These are phyloP conservation scores for Fusarium coicis DNA, from an alignment of 2,329 filamentous ascomycete species.

Conservation along the genomic window DNA sequence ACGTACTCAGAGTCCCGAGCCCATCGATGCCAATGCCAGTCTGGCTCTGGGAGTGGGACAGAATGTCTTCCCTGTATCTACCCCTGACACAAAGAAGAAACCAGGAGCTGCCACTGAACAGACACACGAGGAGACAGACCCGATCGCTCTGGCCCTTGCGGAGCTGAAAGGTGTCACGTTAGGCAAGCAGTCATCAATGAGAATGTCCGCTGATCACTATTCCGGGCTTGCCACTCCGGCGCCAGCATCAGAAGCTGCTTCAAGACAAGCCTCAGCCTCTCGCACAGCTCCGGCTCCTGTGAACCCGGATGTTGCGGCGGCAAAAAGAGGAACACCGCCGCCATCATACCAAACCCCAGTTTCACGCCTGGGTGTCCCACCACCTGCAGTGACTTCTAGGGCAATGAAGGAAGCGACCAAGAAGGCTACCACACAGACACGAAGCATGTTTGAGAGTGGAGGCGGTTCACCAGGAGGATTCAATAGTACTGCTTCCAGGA, in stretches of 20 bases:
- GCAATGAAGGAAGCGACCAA: conserved; percentile 97
- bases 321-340: conserved; percentile 80
- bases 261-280: conserved; percentile 43
- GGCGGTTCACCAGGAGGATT: conserved; percentile 45
- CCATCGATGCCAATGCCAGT: conserved; percentile 90
- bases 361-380: conserved; percentile 85
- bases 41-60: conserved; percentile 94
- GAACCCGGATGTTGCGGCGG: conserved; percentile 59
- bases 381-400: conserved; percentile 89
- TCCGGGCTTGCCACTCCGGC: conserved; percentile 90
- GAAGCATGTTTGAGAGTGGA: conserved; percentile 75
- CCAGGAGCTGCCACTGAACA: conserved; percentile 44
- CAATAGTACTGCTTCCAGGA: conserved; percentile 44
- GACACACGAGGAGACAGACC: conserved; percentile 75
- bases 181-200: conserved; percentile 79
- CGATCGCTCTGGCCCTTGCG: conserved; percentile 90
- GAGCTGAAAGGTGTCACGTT: conserved; percentile 86
- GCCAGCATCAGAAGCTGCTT: conserved; percentile 57
- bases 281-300: conserved; percentile 69
- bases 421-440: conserved; percentile 84
- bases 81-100: conserved; percentile 70
- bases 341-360: conserved; percentile 78
- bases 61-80: conserved; percentile 93
- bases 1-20: conserved; percentile 76
- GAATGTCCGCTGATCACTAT: conserved; percentile 96